phyloP scores from a whole-genome alignment of 2,329 filamentous ascomycete species.

The Claviceps maximensis region DNA sequence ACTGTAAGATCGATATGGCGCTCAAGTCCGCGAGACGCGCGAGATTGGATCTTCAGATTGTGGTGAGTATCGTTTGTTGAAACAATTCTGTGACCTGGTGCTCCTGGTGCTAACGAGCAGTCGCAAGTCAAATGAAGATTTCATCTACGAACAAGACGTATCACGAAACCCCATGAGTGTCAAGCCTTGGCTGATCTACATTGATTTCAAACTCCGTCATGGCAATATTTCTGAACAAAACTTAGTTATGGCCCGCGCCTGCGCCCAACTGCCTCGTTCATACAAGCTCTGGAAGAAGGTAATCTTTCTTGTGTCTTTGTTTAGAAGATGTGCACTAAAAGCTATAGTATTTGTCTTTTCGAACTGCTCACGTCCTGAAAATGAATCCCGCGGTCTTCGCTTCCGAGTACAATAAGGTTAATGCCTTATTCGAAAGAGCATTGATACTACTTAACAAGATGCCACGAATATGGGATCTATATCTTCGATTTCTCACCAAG shows the following conservation, averaged over 20 bases:
- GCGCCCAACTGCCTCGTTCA: conserved; percentile 75
- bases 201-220: conserved; percentile 79
- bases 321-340: conserved; percentile 7
- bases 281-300: conserved; percentile 98
- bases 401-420: conserved; percentile 82
- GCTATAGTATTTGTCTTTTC: conserved; percentile 66
- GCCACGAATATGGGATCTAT: conserved; percentile 98
- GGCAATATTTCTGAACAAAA: conserved; percentile 78
- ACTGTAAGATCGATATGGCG: neutral
- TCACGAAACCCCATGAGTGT: conserved; percentile 72
- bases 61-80: conserved; percentile 21
- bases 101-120: conserved; percentile 6
- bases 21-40: neutral
- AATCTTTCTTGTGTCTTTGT: conserved; percentile 11
- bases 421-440: conserved; percentile 84
- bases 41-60: conserved; percentile 3
- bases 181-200: conserved; percentile 92
- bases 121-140: conserved; percentile 66
- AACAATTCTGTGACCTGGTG: neutral
- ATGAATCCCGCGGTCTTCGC: conserved; percentile 72
- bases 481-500: conserved; percentile 75
- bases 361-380: conserved; percentile 66
- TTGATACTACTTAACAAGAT: conserved; percentile 95
- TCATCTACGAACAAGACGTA: conserved; percentile 92
- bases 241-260: conserved; percentile 78